Evolutionary conservation across 2,329 filamentous ascomycete genomes (phyloP).

Genomic region (Fusarium heterosporum): DNA sequence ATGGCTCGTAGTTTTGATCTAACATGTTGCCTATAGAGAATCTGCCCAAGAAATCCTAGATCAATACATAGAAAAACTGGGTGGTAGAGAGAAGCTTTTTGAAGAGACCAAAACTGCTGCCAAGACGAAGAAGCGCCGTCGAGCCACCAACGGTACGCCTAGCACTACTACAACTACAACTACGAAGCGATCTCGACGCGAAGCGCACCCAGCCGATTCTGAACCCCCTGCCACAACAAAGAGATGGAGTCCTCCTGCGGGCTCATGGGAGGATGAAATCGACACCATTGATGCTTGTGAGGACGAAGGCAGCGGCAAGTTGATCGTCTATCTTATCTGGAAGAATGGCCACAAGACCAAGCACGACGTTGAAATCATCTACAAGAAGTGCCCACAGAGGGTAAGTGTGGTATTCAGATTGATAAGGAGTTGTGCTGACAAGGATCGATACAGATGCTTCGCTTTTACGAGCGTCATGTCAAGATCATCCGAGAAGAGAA

Average conservation of each 20-base stretch:
- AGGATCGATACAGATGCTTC: conserved; percentile 62
- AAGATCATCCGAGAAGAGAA: conserved; percentile 61
- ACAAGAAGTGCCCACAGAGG: conserved; percentile 83
- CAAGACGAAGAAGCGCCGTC: conserved; percentile 69
- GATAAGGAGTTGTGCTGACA: neutral
- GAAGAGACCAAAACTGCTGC: conserved; percentile 62
- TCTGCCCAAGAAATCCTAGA: conserved; percentile 70
- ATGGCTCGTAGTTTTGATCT: neutral
- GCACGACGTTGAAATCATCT: conserved; percentile 75
- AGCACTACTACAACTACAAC: conserved; percentile 45
- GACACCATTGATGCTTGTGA: conserved; percentile 78
- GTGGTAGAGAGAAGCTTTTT: conserved; percentile 70
- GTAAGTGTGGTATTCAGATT: conserved; percentile 54
- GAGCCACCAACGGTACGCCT: conserved; percentile 56
- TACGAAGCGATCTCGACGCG: conserved; percentile 60
- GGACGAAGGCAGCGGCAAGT: conserved; percentile 67
- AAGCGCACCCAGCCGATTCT: conserved; percentile 61
- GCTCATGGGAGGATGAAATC: conserved; percentile 82
- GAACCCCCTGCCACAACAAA: conserved; percentile 61
- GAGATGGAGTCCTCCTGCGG: conserved; percentile 75
- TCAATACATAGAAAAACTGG: conserved; percentile 72
- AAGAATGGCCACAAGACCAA: conserved; percentile 79
- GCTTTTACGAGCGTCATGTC: conserved; percentile 70
- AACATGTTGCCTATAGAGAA: conserved; percentile 55
- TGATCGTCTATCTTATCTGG: conserved; percentile 80